These are phyloP conservation scores for Balansia obtecta DNA, from an alignment of 2,329 filamentous ascomycete species.

Conservation along the genomic window DNA sequence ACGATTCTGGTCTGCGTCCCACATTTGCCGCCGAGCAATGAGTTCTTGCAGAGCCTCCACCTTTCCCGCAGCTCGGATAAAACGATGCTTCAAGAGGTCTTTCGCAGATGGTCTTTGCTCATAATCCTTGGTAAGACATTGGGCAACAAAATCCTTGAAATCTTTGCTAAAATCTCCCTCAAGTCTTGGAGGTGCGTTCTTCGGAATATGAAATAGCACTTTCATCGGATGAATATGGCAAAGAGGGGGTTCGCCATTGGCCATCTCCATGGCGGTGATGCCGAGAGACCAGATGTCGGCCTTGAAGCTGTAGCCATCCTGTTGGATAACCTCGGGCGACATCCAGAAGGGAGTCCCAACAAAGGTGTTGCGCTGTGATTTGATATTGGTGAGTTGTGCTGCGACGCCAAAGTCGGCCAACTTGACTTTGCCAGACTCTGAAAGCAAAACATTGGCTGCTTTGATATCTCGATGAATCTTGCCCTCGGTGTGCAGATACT, in stretches of 20 bases:
- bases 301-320: conserved; percentile 73
- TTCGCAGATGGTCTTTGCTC: conserved; percentile 74
- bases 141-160: conserved; percentile 86
- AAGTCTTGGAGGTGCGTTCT: conserved; percentile 70
- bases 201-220: conserved; percentile 81
- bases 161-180: conserved; percentile 80
- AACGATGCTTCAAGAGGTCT: conserved; percentile 77
- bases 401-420: conserved; percentile 95
- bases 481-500: conserved; percentile 85
- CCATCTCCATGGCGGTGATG: conserved; percentile 84
- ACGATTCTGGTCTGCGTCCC: conserved; percentile 60
- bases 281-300: conserved; percentile 90
- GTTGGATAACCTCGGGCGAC: conserved; percentile 89
- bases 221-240: conserved; percentile 86
- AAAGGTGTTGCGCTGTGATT: conserved; percentile 93
- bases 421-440: conserved; percentile 81
- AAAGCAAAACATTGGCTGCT: conserved; percentile 90
- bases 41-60: conserved; percentile 80
- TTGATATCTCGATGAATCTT: conserved; percentile 98
- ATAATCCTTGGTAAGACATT: conserved; percentile 86
- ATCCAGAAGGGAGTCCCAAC: conserved; percentile 97
- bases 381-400: conserved; percentile 92
- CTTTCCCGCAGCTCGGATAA: conserved; percentile 77
- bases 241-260: conserved; percentile 78
- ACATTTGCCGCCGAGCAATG: conserved; percentile 70